phyloP scores from a whole-genome alignment of 495 filamentous ascomycete species.

The Penicillium canescens region DNA sequence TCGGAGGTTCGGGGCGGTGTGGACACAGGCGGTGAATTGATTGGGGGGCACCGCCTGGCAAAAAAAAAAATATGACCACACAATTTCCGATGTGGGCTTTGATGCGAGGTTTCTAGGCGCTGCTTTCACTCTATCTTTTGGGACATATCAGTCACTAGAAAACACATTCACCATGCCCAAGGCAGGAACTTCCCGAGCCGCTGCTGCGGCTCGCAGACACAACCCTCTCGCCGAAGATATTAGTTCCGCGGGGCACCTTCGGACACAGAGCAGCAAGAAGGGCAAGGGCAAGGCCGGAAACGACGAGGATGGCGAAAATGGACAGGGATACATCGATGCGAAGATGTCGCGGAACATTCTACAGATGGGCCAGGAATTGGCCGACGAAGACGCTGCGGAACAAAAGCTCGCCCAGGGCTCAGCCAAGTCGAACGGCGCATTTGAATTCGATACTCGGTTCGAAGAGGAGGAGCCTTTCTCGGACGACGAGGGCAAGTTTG shows the following conservation, averaged over 20 bases:
- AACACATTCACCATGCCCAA: conserved; percentile 42
- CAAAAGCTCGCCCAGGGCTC: conserved; percentile 29
- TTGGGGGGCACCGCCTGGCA: conserved; percentile 26
- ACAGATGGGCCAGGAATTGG: conserved; percentile 78
- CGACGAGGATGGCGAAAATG: conserved; percentile 60
- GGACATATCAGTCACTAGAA: not conserved
- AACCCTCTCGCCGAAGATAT: conserved; percentile 76
- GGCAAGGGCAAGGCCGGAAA: conserved; percentile 56
- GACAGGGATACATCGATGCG: conserved; percentile 75
- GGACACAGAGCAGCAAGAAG: conserved; percentile 52
- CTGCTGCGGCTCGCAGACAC: conserved; percentile 53
- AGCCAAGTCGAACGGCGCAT: conserved; percentile 55
- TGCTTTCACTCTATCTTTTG: conserved; percentile 1
- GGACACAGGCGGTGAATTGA: conserved; percentile 16
- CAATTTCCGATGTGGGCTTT: conserved; percentile 29
- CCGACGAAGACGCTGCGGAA: conserved; percentile 69
- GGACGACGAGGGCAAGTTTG: conserved; percentile 58
- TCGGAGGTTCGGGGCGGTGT: conserved; percentile 24
- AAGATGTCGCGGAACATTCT: conserved; percentile 86
- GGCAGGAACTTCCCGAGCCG: conserved; percentile 40
- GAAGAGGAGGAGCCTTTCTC: conserved; percentile 50
- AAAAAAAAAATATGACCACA: conserved; percentile 39
- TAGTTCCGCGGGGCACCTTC: conserved; percentile 60
- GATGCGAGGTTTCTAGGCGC: conserved; percentile 7
- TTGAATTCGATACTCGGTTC: conserved; percentile 64